Percentiles rank a stretch among this genome's conserved stretches.
Conservation (phyloP, 2,329 filamentous ascomycete species). For the Corinectria fuckeliana region DNA sequence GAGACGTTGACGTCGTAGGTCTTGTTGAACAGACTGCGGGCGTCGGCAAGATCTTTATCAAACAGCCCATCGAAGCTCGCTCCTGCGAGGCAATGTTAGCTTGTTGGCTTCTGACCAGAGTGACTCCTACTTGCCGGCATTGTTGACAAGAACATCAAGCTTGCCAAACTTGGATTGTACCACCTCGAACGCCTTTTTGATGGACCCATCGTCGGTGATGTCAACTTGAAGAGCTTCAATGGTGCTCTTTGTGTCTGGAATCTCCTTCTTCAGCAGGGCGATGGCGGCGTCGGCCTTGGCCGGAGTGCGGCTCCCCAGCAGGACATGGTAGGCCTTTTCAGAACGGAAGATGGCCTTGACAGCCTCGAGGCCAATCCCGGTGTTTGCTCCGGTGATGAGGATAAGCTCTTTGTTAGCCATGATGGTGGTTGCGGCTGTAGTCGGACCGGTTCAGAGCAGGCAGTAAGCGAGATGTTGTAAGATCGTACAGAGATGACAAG, state of each 20-base stretch:
- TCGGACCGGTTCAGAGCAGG: neutral
- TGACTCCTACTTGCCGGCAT: slow-evolving; percentile 51
- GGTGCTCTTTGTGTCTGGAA: slow-evolving; percentile 48
- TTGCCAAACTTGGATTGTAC: slow-evolving; percentile 51
- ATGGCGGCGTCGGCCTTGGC: slow-evolving; percentile 59
- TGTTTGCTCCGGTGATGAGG: slow-evolving; percentile 68
- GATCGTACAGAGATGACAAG: neutral
- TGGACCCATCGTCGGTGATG: slow-evolving; percentile 58
- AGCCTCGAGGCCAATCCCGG: slow-evolving; percentile 64
- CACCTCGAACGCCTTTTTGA: slow-evolving; percentile 51
- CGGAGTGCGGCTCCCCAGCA: slow-evolving; percentile 60
- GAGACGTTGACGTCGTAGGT: slow-evolving; percentile 59
- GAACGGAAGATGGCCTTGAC: slow-evolving; percentile 61
- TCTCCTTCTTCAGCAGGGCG: slow-evolving; percentile 47
- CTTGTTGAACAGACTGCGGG: slow-evolving; percentile 52
- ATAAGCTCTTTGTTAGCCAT: slow-evolving; percentile 47
- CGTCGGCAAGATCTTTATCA: slow-evolving; percentile 29
- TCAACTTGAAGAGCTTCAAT: slow-evolving; percentile 59
- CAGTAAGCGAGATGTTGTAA: neutral
- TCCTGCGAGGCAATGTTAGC: slow-evolving; percentile 38
- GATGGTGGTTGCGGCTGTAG: too few species aligned
- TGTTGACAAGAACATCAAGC: slow-evolving; percentile 63
- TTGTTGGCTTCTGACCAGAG: neutral
- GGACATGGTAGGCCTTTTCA: slow-evolving; percentile 56
- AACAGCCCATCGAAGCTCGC: slow-evolving; percentile 50